Percentiles rank a stretch among this genome's conserved stretches.
Evolutionary conservation across 148 eudicot genomes (phyloP).

Genomic region (Rhododendron griersonianum): DNA sequence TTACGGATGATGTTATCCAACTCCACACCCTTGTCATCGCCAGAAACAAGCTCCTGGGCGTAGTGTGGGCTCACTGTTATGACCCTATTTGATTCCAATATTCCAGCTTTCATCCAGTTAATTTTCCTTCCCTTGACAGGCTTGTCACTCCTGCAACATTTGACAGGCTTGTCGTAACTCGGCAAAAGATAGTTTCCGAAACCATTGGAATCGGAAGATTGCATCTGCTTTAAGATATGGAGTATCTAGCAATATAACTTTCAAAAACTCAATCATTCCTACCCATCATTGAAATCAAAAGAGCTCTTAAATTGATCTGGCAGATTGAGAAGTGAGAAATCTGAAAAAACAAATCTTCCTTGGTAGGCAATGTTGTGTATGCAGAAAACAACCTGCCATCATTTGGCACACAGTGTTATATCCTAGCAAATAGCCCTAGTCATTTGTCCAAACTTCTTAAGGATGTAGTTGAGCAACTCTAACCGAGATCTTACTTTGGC

Average conservation of each 20-base stretch:
- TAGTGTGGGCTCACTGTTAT: slow-evolving; percentile 93
- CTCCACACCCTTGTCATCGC: slow-evolving; percentile 70
- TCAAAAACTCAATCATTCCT: slow-evolving; percentile 15
- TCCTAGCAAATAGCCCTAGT: neutral
- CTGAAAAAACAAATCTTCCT: slow-evolving; percentile 76
- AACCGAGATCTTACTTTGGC: slow-evolving; percentile 54
- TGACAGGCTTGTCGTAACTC: neutral
- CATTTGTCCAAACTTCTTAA: neutral
- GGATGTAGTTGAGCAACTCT: neutral
- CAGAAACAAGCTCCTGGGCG: slow-evolving; percentile 69
- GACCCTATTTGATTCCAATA: slow-evolving; percentile 62
- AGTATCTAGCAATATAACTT: neutral
- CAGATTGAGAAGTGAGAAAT: slow-evolving; percentile 70
- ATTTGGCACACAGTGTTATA: neutral
- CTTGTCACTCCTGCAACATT: slow-evolving; percentile 48
- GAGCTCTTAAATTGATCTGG: slow-evolving; percentile 68
- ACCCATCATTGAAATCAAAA: slow-evolving; percentile 93
- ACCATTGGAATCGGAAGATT: neutral
- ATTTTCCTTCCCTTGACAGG: slow-evolving; percentile 90
- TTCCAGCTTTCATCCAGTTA: slow-evolving; percentile 97
- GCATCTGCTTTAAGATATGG: neutral
- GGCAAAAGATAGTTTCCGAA: neutral
- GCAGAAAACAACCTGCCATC: slow-evolving; percentile 79
- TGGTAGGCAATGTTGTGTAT: slow-evolving; percentile 98
- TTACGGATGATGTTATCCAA: slow-evolving; percentile 50